Base-by-base conservation (phyloP, 148 eudicot species). In the Nepenthes gracilis region DNA sequence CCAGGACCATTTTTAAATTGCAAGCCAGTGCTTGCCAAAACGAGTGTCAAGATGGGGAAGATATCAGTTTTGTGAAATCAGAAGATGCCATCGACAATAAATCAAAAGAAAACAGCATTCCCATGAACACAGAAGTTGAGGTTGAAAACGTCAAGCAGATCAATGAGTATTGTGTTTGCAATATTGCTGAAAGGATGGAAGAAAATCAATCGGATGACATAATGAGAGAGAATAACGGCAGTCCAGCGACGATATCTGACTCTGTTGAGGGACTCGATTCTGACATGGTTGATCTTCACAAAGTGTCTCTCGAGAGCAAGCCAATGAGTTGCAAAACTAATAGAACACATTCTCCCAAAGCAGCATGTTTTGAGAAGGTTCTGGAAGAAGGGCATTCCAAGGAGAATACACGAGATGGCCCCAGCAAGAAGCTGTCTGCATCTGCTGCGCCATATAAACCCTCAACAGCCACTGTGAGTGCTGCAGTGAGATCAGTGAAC, bases 401-500 rank as follows among this genome's bases (percentile, higher is more conserved):
- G 43, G 64, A 69, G 47, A n/a, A 86, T 38, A 59, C 81, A 15
- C 74, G 55, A 61, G 96, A 86, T 56, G n/a, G 69, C 2, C 65
- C 85, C 7, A 76, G 73, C 70, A 88, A 81, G 77, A 93, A 89
- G 78, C 69, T 94, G 65, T 94, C 99, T n/a, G 99, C 99, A 56
- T 83, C 90, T 43, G 99, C 78, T 32, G 35, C 37, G 33, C 58
- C 58, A 13, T 55, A 32, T 35, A 55, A 55, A 6, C 58, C 58
- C 5, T 55, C 58, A 35, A 2, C 92, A 10, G 96, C 99, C 52
- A 79, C 87, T 40, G 99, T 77, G 1, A 86, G 86, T 43, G 74
- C 78, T 23, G 72, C 78, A 43, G 80, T 95, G 15, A 14, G 81
- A 63, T 75, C 97, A 13, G 50, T 82, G 77, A 88, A 77, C 68